Percentiles rank a stretch among this genome's conserved stretches.
Evolutionary conservation across 768 basidiomycete genomes (phyloP).

Genomic region (Stropharia rugosoannulata): DNA sequence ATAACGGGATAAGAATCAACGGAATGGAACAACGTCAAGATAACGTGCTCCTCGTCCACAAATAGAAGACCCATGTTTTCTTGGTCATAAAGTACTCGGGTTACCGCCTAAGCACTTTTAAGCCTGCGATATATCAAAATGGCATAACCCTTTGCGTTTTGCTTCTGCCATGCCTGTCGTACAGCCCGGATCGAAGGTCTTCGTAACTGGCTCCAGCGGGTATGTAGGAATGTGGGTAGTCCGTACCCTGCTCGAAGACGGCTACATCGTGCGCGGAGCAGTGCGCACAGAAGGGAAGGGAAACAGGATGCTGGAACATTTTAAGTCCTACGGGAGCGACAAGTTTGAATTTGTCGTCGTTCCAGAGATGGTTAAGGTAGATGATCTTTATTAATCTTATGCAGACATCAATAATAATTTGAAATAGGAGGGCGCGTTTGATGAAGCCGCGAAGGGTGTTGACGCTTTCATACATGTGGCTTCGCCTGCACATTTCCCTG

Average conservation of each 20-base stretch:
- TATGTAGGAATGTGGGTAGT: constrained; percentile 63
- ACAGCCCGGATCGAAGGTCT: constrained; percentile 22
- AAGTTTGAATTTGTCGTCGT: constrained; percentile 69
- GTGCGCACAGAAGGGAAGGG: constrained; percentile 65
- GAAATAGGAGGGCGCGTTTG: constrained; percentile 65
- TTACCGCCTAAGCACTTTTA: too few species aligned
- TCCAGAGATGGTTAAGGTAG: constrained; percentile 55
- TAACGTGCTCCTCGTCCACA: too few species aligned
- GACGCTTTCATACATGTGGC: constrained; percentile 72
- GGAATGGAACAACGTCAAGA: too few species aligned
- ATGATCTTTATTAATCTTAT: background rate
- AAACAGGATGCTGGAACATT: constrained; percentile 49
- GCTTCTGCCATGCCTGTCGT: background rate
- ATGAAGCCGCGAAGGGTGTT: constrained; percentile 74
- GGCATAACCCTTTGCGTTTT: too few species aligned
- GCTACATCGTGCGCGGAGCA: constrained; percentile 64
- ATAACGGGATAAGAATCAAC: too few species aligned
- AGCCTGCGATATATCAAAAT: too few species aligned
- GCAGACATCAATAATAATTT: background rate
- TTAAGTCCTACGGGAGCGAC: constrained; percentile 53
- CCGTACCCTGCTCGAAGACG: constrained; percentile 54
- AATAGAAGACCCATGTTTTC: too few species aligned
- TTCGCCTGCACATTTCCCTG: constrained; percentile 53
- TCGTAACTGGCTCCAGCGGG: constrained; percentile 62
- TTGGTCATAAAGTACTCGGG: too few species aligned